Base-by-base conservation (phyloP, 495 filamentous ascomycete genomes). In the Trichoderma reesei region DNA sequence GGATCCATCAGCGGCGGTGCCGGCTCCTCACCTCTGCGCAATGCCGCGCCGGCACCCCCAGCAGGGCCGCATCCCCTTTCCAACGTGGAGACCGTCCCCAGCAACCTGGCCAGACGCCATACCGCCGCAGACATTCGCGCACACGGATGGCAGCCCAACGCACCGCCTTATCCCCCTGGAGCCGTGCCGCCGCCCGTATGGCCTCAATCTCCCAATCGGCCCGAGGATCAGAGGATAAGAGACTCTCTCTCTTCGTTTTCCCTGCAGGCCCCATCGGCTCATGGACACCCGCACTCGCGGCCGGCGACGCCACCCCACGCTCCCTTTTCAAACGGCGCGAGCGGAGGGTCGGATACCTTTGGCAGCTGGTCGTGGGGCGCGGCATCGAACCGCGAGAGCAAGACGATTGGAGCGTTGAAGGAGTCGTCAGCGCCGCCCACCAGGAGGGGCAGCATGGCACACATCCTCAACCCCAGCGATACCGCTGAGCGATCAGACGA, bases 81-180 rank as follows among this genome's bases (percentile, higher is more conserved):
- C 1, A 81, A 82, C 61, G 86, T 88, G 20, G 83, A 89, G 37
- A 88, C 91, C 34, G 89, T 90, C 33, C 88, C 90, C 11, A 89
- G 86, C 68, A 34, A 13, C 16, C 78, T 97, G 41, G 82, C 87
- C 38, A 87, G 94, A 26, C 86, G 94, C 51, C 94, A 98, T 74
- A 98, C 94, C 1, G 94, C 93, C 59, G 94, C 94, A 63, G 94
- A 98, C 69, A 98, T 98, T 67, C 89, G 94, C 37, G 85, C 89
- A 46, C 88, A 89, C 68, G 90, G 90, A 61, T 97, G 94, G 94
- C 86, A 88, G 67, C 81, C 85, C 16, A 42, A 20, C 16, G 20
- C 31, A 16, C 41, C 38, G 20, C 31, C 38, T 5, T 34, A 16
- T 41, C 14, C 61, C 11, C 36, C 60, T 4, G n/a, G n/a, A 16